Base-by-base conservation (phyloP, 2,329 filamentous ascomycete genomes). In the Aulographum hederae region DNA sequence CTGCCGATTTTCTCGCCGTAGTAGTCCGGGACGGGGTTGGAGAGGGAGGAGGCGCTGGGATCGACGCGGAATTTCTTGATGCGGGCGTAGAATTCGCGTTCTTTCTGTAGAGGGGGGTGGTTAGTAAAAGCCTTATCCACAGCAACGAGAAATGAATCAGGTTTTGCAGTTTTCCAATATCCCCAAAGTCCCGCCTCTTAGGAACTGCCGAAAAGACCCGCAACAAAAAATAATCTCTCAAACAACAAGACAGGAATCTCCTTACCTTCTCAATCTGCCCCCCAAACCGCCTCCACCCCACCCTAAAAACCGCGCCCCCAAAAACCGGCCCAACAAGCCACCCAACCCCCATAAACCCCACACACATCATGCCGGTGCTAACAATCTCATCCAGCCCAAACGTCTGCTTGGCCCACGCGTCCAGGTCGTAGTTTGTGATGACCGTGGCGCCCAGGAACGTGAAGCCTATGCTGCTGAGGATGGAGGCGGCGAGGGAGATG, bases 1-100 rank as follows among this genome's bases (percentile, higher is more conserved):
- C 84, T 93, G 32, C 79, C 80, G 45, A 98, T 93, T 67, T 94
- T 95, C 61, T 98, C 89, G 45, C 89, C 89, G 48, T 98, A 98
- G 58, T 93, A 98, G 52, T 98, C 89, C 27, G 86, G 85, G 1
- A 93, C 80, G 13, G 89, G 89, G 59, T 95, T 95, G 32, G 80
- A 71, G 43, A 89, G 75, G 26, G 81, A 92, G 39, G 84, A 91
- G 33, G 78, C 77, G 12, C 75, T 78, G 3, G 89, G 86, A 52
- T 98, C 86, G 38, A 92, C 86, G 17, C 89, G 74, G 60, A 89
- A 78, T 55, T 77, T 81, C 64, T 85, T 89, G 57, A 98, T 80
- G 41, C 86, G 70, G 38, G 75, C 71, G 55, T 86, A 94, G 61
- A 98, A 94, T 53, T 86, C 77, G 46, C 75, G 81, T 58, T 98